These are phyloP conservation scores for Fusarium penzigii DNA, from an alignment of 2,329 filamentous ascomycete species.

Conservation along the genomic window DNA sequence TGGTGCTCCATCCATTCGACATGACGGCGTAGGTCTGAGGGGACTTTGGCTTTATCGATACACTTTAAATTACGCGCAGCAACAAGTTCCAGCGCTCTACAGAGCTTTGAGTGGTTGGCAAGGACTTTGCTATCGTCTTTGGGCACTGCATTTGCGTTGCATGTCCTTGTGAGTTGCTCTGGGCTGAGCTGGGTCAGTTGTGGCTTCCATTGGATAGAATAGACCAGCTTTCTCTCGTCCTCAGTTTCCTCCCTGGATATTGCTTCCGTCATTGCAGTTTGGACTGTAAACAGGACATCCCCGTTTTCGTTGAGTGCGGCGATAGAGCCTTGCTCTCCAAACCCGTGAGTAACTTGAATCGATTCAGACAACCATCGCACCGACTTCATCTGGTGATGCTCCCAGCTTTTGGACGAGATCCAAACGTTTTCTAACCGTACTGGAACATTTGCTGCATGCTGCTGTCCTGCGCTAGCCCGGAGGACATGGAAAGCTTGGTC, in stretches of 20 bases:
- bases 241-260: background rate
- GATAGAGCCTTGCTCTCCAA: conserved; percentile 1
- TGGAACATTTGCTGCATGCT: conserved; percentile 2
- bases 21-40: background rate
- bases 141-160: background rate
- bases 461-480: background rate
- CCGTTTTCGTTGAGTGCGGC: background rate
- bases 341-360: background rate
- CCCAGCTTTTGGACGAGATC: conserved; percentile 1
- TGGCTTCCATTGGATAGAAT: conserved; percentile 5
- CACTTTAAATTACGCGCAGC: background rate
- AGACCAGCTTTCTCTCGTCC: background rate
- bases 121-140: background rate
- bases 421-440: background rate
- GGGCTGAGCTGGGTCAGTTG: background rate
- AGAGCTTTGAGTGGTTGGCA: background rate
- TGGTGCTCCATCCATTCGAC: conserved; percentile 7
- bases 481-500: conserved; percentile 8
- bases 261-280: background rate
- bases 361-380: background rate
- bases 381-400: background rate
- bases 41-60: background rate
- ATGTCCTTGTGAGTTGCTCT: background rate
- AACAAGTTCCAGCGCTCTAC: background rate
- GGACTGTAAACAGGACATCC: background rate